These are phyloP conservation scores for Pleoardoris graminearum DNA, from an alignment of 2,329 filamentous ascomycete species.

Conservation along the genomic window DNA sequence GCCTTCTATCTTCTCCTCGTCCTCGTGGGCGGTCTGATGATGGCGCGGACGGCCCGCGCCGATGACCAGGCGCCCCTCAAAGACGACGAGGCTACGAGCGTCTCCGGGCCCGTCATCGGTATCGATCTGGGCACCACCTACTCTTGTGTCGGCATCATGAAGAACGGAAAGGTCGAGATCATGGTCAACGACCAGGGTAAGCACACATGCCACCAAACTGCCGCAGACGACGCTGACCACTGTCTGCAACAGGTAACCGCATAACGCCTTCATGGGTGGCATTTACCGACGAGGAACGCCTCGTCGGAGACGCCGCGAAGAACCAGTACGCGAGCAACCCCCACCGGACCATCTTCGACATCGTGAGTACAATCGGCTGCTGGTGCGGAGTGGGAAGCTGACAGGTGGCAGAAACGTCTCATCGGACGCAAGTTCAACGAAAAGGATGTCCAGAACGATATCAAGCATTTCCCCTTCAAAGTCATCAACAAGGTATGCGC, in stretches of 20 bases:
- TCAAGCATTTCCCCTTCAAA: constrained; percentile 99
- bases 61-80: constrained; percentile 67
- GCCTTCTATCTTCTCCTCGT: constrained; percentile 90
- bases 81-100: constrained; percentile 65
- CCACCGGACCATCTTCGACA: constrained; percentile 53
- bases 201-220: constrained; percentile 8
- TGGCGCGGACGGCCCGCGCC: constrained; percentile 75
- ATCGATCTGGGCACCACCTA: constrained; percentile 45
- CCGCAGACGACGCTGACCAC: constrained; percentile 23
- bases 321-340: constrained; percentile 55
- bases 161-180: constrained; percentile 49
- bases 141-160: constrained; percentile 47
- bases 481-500: constrained; percentile 70
- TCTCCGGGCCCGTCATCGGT: constrained; percentile 42
- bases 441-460: constrained; percentile 81
- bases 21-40: constrained; percentile 80
- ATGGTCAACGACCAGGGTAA: constrained; percentile 51
- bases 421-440: constrained; percentile 57
- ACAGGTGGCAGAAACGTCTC: constrained; percentile 52
- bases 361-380: constrained; percentile 31
- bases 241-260: constrained; percentile 44
- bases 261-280: constrained; percentile 76
- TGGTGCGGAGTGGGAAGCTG: constrained; percentile 17
- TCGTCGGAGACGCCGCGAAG: constrained; percentile 84
- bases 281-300: constrained; percentile 94